Evolutionary conservation across 208 protist genomes (phyloP).

Genomic region (Wallacemonas sp.): DNA sequence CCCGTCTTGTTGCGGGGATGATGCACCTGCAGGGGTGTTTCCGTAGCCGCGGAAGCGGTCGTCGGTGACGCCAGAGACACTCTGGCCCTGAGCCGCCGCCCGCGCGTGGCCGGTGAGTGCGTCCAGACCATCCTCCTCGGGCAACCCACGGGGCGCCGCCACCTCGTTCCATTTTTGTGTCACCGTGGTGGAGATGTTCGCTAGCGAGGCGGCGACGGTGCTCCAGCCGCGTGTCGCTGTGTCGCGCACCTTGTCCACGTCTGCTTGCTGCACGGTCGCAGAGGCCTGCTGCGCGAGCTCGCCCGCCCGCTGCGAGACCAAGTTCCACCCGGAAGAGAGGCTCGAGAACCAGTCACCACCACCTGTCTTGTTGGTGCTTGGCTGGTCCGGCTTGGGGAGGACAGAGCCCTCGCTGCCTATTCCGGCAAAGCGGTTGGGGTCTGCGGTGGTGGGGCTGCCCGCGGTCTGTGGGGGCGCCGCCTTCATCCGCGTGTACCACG

Average conservation of each 20-base stretch:
- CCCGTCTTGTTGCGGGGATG: background rate
- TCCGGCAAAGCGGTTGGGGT: slow-evolving; percentile 39
- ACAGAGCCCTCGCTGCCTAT: slow-evolving; percentile 27
- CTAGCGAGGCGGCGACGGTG: slow-evolving; percentile 38
- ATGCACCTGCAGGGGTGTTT: background rate
- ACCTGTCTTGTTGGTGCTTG: background rate
- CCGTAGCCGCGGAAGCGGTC: slow-evolving; percentile 6
- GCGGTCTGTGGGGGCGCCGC: slow-evolving; percentile 7
- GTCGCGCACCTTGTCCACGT: slow-evolving; percentile 56
- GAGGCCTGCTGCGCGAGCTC: slow-evolving; percentile 62
- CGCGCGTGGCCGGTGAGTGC: slow-evolving; percentile 40
- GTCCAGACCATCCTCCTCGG: slow-evolving; percentile 40
- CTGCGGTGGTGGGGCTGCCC: slow-evolving; percentile 42
- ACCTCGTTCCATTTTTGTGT: slow-evolving; percentile 33
- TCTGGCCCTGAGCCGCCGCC: slow-evolving; percentile 22
- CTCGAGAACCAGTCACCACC: slow-evolving; percentile 53
- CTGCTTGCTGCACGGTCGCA: slow-evolving; percentile 44
- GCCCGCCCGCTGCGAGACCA: slow-evolving; percentile 60
- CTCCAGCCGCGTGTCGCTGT: slow-evolving; percentile 53
- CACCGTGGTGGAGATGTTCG: slow-evolving; percentile 44
- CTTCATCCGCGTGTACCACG: slow-evolving; percentile 71
- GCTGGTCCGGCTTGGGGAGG: slow-evolving; percentile 8
- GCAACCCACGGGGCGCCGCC: background rate
- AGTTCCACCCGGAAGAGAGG: slow-evolving; percentile 51
- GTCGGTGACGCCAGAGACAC: background rate